Evolutionary conservation across 768 basidiomycete species (phyloP), one percentile per base, ranked within the genome.

Genomic region (Leccinellum albellum): DNA sequence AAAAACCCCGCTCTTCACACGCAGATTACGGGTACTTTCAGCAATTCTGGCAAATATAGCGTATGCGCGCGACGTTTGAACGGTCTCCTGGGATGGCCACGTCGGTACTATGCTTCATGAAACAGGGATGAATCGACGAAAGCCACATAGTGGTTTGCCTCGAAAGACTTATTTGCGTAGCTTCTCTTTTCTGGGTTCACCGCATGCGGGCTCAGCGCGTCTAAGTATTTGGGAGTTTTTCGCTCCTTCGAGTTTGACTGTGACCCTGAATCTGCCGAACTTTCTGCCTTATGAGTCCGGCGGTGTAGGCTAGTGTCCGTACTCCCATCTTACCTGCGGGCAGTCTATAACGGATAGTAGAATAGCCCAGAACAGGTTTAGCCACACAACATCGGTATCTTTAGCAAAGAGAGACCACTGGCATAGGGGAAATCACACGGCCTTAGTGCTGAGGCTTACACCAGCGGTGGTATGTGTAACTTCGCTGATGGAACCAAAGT

Each of bases 401-500:
- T n/a, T n/a, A n/a, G 13, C 87, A 88, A 69, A 66, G 78, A 42
- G 73, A 79, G 51, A 89, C 84, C 20, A 84, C 83, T n/a, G n/a
- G n/a, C n/a, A n/a, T n/a, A 31, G 76, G 74, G 62, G 83, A 82
- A 55, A 88, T 96, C n/a, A n/a, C n/a, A n/a, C n/a, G n/a, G n/a
- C n/a, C n/a, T n/a, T n/a, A n/a, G n/a, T n/a, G n/a, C n/a, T n/a
- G n/a, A n/a, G n/a, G n/a, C n/a, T n/a, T n/a, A n/a, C n/a, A n/a
- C n/a, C n/a, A n/a, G n/a, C n/a, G n/a, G n/a, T 75, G 95, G 88
- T 65, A 88, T 96, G 64, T 96, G 94, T 65, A 89, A 95, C 67
- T 37, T 17, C 35, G 8, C 35, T 37, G 17, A 37, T 37, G 17
- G 7, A 17, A 17, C 17, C 17, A 7, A 37, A 17, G 8, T 17